Evolutionary conservation across 2,329 filamentous ascomycete species (phyloP).

Genomic region (Podosphaera aphanis): DNA sequence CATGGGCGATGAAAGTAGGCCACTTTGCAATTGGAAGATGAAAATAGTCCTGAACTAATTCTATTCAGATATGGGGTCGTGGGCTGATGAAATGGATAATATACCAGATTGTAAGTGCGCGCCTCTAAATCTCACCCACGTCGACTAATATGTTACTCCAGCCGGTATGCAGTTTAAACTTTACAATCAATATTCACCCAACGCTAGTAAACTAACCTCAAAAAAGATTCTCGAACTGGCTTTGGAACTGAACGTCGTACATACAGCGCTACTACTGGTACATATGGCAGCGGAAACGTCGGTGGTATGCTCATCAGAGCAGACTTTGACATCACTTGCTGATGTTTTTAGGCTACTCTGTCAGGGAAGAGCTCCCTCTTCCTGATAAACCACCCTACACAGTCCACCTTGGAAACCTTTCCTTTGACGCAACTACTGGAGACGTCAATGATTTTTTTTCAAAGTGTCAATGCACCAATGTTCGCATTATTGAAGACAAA

Average conservation of each 20-base stretch:
- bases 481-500: constrained; percentile 93
- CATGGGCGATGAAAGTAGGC: constrained; percentile 73
- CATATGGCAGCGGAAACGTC: constrained; percentile 12
- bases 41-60: constrained; percentile 21
- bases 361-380: constrained; percentile 59
- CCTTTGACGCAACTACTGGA: constrained; percentile 72
- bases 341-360: constrained; percentile 26
- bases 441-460: constrained; percentile 71
- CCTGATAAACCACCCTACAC: constrained; percentile 87
- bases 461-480: constrained; percentile 65
- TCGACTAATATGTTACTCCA: constrained; percentile 12
- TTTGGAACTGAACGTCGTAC: constrained; percentile 15
- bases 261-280: constrained; percentile 14
- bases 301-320: constrained; percentile 12
- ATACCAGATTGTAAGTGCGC: constrained; percentile 17
- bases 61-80: constrained; percentile 52
- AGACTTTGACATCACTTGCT: constrained; percentile 1
- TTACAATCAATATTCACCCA: neutral
- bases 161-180: constrained; percentile 13
- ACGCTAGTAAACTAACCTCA: too few relatives aligned
- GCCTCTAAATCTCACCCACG: neutral
- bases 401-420: constrained; percentile 86
- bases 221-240: constrained; percentile 15
- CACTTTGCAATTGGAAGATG: constrained; percentile 10
- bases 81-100: constrained; percentile 98